Evolutionary conservation across 495 filamentous ascomycete genomes (phyloP).

Genomic region (Talaromyces thailandensis): DNA sequence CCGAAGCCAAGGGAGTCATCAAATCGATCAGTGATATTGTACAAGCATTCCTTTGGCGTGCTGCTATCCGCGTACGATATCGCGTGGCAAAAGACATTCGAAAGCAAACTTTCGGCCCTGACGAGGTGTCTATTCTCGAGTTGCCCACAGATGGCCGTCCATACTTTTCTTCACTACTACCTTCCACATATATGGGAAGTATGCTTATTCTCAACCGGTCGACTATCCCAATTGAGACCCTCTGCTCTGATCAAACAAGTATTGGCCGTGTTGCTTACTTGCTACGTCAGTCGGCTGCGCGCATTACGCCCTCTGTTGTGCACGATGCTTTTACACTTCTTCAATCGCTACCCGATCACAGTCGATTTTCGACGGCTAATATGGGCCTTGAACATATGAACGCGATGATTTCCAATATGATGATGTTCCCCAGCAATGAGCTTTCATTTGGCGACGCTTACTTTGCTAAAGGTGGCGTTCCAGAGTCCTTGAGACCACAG

Average conservation of each 20-base stretch:
- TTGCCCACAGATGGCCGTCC: constrained; percentile 21
- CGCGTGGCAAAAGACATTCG: constrained; percentile 19
- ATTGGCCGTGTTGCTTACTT: constrained; percentile 16
- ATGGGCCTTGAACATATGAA: constrained; percentile 21
- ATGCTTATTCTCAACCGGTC: constrained; percentile 18
- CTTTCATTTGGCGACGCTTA: constrained; percentile 18
- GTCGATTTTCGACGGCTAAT: constrained; percentile 13
- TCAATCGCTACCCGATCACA: constrained; percentile 17
- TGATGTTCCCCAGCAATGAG: constrained; percentile 16
- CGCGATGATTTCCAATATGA: constrained; percentile 20
- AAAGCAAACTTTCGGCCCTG: constrained; percentile 12
- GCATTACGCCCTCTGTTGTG: constrained; percentile 17
- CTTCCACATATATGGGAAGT: constrained; percentile 25
- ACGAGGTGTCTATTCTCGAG: constrained; percentile 23
- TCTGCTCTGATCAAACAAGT: constrained; percentile 19
- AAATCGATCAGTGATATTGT: constrained; percentile 19
- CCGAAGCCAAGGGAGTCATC: constrained; percentile 11
- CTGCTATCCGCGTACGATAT: constrained; percentile 22
- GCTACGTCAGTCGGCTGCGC: constrained; percentile 12
- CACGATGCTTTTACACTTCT: constrained; percentile 23
- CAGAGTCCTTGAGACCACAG: constrained; percentile 20
- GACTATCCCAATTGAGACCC: constrained; percentile 15
- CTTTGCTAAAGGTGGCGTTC: constrained; percentile 16
- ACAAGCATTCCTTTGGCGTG: constrained; percentile 25
- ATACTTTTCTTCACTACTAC: constrained; percentile 21